A percentile compares a stretch with the other conserved stretches of the same genome.
Evolutionary conservation across 2,329 filamentous ascomycete genomes (phyloP).

Genomic region (Calonectria hawksworthii): DNA sequence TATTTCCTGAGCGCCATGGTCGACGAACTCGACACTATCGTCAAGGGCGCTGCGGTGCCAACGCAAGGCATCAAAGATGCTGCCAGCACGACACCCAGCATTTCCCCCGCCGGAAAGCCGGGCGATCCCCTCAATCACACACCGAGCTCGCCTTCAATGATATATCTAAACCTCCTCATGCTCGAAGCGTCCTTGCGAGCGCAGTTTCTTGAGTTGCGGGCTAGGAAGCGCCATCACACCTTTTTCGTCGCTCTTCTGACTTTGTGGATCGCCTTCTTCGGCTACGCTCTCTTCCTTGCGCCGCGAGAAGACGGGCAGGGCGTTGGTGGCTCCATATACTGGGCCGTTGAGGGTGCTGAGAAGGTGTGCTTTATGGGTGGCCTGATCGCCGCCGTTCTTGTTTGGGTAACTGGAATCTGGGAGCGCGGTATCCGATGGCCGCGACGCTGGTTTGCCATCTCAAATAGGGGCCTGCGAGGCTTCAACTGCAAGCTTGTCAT

Average conservation of each 20-base stretch:
- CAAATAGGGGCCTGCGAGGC: slow-evolving; percentile 88
- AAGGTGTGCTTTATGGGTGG: slow-evolving; percentile 94
- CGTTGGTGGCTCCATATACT: slow-evolving; percentile 94
- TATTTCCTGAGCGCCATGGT: slow-evolving; percentile 61
- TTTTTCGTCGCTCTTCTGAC: slow-evolving; percentile 88
- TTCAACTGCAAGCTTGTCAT: slow-evolving; percentile 98
- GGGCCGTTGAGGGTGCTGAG: slow-evolving; percentile 91
- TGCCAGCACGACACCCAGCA: slow-evolving; percentile 58
- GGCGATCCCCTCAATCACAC: slow-evolving; percentile 83
- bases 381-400: slow-evolving; percentile 85
- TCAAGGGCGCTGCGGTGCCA: slow-evolving; percentile 87
- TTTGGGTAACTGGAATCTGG: slow-evolving; percentile 97
- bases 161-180: slow-evolving; percentile 97
- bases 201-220: slow-evolving; percentile 92
- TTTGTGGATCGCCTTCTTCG: slow-evolving; percentile 86
- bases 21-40: slow-evolving; percentile 84
- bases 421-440: slow-evolving; percentile 96
- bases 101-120: slow-evolving; percentile 46
- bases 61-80: slow-evolving; percentile 62
- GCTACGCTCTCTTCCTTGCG: slow-evolving; percentile 92
- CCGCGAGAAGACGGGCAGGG: slow-evolving; percentile 95
- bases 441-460: slow-evolving; percentile 87
- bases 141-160: slow-evolving; percentile 93
- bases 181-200: slow-evolving; percentile 94
- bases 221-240: slow-evolving; percentile 89